Conservation (phyloP, 1,139 yeast species). For the Saccharomyces hybrid region DNA sequence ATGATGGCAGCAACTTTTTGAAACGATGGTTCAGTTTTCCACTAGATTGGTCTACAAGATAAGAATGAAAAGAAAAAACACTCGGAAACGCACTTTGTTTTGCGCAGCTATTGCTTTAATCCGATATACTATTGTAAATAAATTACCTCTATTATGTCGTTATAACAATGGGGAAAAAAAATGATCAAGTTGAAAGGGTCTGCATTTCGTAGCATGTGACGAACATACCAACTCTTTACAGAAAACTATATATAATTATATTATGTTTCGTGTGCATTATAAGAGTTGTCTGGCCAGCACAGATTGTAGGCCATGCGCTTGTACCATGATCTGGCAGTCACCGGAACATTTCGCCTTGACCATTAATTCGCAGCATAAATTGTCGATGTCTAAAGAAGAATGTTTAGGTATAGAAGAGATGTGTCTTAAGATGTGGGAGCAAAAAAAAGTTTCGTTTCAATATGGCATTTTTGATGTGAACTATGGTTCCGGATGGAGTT, state of each 20-base stretch:
- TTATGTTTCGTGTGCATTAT: background rate
- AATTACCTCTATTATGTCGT: background rate
- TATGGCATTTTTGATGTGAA: slow-evolving; percentile 1
- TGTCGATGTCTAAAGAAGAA: slow-evolving; percentile 85
- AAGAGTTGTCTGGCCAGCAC: slow-evolving; percentile 36
- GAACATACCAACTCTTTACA: background rate
- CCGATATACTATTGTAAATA: background rate
- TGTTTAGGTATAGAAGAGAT: slow-evolving; percentile 87
- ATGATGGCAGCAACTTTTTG: slow-evolving; percentile 3
- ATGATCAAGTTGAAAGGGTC: background rate
- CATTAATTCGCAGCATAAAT: slow-evolving; percentile 78
- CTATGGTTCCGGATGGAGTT: background rate
- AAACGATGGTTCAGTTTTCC: background rate
- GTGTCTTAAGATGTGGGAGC: slow-evolving; percentile 64
- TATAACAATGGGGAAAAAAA: background rate
- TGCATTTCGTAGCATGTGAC: background rate
- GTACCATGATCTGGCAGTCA: slow-evolving; percentile 66
- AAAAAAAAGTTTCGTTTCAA: background rate
- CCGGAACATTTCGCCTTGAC: slow-evolving; percentile 90
- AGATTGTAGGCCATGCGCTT: slow-evolving; percentile 63
- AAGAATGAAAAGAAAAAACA: background rate
- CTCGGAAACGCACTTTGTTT: background rate
- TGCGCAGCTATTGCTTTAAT: background rate
- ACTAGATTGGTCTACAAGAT: background rate
- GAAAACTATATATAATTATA: background rate